phyloP scores from a whole-genome alignment of 2,329 filamentous ascomycete genomes.

The Teratosphaeria zuluensis region DNA sequence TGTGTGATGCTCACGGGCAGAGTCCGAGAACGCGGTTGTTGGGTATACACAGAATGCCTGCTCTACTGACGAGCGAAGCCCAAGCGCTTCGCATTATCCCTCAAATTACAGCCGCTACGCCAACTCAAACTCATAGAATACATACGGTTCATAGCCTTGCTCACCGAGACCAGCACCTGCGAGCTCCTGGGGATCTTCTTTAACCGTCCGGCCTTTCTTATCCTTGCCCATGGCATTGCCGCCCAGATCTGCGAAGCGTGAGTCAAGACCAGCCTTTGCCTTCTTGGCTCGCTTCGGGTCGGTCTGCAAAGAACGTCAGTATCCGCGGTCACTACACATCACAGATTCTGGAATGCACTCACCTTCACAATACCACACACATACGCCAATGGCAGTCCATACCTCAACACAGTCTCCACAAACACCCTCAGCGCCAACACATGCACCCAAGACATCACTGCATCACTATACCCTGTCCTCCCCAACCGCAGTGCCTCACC shows the following conservation, averaged over 20 bases:
- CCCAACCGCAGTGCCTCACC: slow-evolving; percentile 81
- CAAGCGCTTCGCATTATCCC: background rate
- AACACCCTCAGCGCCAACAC: slow-evolving; percentile 85
- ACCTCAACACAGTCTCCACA: slow-evolving; percentile 94
- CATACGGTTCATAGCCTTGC: slow-evolving; percentile 86
- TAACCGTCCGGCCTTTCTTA: slow-evolving; percentile 83
- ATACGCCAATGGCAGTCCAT: slow-evolving; percentile 85
- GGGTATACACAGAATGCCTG: background rate
- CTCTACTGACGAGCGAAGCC: background rate
- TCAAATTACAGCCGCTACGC: slow-evolving; percentile 26
- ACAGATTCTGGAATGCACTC: slow-evolving; percentile 13
- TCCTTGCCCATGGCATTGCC: slow-evolving; percentile 90
- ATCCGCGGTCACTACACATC: too few species aligned
- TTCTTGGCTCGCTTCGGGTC: slow-evolving; percentile 74
- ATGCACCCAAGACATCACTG: slow-evolving; percentile 92
- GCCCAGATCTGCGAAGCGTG: slow-evolving; percentile 79
- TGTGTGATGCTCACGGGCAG: background rate
- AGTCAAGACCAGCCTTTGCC: slow-evolving; percentile 57
- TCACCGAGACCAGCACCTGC: slow-evolving; percentile 62
- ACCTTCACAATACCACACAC: slow-evolving; percentile 79
- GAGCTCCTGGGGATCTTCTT: slow-evolving; percentile 86
- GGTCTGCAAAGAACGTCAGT: slow-evolving; percentile 45
- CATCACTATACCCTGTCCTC: slow-evolving; percentile 89
- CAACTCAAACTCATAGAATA: slow-evolving; percentile 93
- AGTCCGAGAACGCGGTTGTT: background rate